Base-by-base conservation (phyloP, 2,329 filamentous ascomycete species). In the Magnaporthales sp. region DNA sequence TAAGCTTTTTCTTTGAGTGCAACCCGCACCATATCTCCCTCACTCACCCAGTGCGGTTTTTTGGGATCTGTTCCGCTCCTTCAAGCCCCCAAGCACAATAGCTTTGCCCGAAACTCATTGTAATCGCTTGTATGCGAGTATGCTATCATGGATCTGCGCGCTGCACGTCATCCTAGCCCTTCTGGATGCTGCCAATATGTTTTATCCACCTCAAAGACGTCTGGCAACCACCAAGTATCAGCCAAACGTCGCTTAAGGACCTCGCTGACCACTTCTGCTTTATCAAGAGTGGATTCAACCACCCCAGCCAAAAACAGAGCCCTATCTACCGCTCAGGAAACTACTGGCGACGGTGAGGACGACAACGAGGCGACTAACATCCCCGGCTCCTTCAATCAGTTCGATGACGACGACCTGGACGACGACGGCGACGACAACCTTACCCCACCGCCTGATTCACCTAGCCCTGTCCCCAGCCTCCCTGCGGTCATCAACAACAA, bases 381-480 rank as follows among this genome's bases (percentile, higher is more conserved):
- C n/a, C n/a, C 22, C 54, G 11, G 9, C 54, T 24, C 54, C 11
- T 13, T 13, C n/a, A 58, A 26, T 9, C 24, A 27, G 24, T 60
- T 38, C 29, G 64, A 65, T 24, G 46, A 65, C 19, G 64, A 65
- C 46, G 78, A 79, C 32, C 75, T 79, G 6, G 71, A 72, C 27
- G 77, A 75, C 58, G 71, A 71, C 24, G 77, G 75, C 60, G 79
- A 81, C 30, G 75, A 71, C 54, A 81, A 82, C 27, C 75, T 85
- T 15, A 84, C 80, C 66, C 78, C 79, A 1, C 78, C 78, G 5
- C 77, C 78, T 0, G 78, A 80, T 26, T 74, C 73, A 0, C 70
- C 70, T 0, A 62, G 64, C 19, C 56, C 64, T 22, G 56, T 68
- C 31, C 68, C 2, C 74, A 78, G 29, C 8, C 79, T 77, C 60